These are phyloP conservation scores for Lodderomyces parapsilosis DNA, from an alignment of 1,139 yeast species.

Conservation along the genomic window DNA sequence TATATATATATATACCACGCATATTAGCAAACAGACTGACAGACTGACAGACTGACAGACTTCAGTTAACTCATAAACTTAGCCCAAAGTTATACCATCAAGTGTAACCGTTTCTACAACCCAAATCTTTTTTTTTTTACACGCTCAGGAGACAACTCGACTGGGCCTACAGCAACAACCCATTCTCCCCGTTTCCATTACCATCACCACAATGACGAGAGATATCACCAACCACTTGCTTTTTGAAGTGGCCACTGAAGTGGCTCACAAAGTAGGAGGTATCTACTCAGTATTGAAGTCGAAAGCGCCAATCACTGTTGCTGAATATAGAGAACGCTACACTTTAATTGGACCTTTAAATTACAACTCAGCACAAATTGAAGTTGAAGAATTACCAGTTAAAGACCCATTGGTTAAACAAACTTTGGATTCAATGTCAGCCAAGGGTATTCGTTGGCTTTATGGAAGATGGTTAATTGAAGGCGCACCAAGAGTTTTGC, in stretches of 20 bases:
- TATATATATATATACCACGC: too few relatives aligned
- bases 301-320: conserved; percentile 94
- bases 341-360: conserved; percentile 86
- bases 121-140: too few relatives aligned
- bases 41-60: too few relatives aligned
- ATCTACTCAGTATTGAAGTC: conserved; percentile 95
- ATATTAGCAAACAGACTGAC: too few relatives aligned
- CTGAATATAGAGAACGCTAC: conserved; percentile 88
- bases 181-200: too few relatives aligned
- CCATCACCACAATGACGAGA: conserved; percentile 55
- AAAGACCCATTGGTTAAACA: conserved; percentile 59
- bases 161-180: too few relatives aligned
- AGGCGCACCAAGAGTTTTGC: conserved; percentile 90
- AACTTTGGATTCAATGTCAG: conserved; percentile 70
- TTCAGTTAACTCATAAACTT: too few relatives aligned
- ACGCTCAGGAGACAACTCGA: too few relatives aligned
- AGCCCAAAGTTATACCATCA: too few relatives aligned
- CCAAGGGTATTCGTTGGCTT: conserved; percentile 77
- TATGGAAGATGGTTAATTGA: conserved; percentile 98
- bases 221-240: conserved; percentile 80
- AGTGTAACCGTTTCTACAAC: too few relatives aligned
- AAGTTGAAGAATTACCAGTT: conserved; percentile 85
- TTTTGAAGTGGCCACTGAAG: conserved; percentile 96
- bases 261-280: conserved; percentile 97
- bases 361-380: conserved; percentile 79